These are phyloP conservation scores for Rubia balearica DNA, from an alignment of 305 asterid genomes.

Conservation along the genomic window DNA sequence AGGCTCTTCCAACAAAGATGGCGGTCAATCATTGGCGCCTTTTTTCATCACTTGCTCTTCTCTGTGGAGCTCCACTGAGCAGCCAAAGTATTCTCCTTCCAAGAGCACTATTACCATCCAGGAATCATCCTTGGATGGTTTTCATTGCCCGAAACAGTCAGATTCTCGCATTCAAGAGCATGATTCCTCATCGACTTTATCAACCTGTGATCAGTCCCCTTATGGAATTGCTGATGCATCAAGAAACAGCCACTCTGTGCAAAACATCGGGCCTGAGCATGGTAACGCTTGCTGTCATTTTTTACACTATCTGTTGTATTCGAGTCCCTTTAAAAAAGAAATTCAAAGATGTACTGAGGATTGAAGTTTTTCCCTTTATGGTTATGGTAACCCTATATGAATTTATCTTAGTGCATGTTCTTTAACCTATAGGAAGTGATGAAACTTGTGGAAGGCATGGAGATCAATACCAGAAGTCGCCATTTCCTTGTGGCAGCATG, in stretches of 20 bases:
- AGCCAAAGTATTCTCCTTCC: conserved; percentile 27
- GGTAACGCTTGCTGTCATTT: conserved; percentile 28
- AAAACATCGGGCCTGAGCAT: conserved; percentile 30
- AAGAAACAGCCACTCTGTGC: conserved; percentile 28
- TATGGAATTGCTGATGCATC: conserved; percentile 27
- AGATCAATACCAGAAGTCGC: conserved; percentile 28
- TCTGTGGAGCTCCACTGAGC: conserved; percentile 36
- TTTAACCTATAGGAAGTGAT: conserved; percentile 24
- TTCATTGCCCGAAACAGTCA: conserved; percentile 26
- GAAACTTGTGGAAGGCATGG: conserved; percentile 27
- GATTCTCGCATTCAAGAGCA: conserved; percentile 40
- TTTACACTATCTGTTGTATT: conserved; percentile 3
- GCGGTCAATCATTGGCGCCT: conserved; percentile 25
- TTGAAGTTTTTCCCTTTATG: neutral
- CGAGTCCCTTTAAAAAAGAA: neutral
- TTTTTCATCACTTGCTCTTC: conserved; percentile 29
- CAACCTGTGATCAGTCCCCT: conserved; percentile 34
- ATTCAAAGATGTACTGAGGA: neutral
- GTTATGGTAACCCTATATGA: too few relatives aligned
- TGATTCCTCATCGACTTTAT: conserved; percentile 43
- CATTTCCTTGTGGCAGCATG: conserved; percentile 25
- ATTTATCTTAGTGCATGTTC: conserved; percentile 9
- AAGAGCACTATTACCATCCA: conserved; percentile 22
- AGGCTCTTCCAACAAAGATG: conserved; percentile 30
- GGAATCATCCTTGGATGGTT: conserved; percentile 20